Evolutionary conservation across 306 rosid species (phyloP), one percentile per base, ranked within the genome.

Genomic region (Gleditsia sinensis): DNA sequence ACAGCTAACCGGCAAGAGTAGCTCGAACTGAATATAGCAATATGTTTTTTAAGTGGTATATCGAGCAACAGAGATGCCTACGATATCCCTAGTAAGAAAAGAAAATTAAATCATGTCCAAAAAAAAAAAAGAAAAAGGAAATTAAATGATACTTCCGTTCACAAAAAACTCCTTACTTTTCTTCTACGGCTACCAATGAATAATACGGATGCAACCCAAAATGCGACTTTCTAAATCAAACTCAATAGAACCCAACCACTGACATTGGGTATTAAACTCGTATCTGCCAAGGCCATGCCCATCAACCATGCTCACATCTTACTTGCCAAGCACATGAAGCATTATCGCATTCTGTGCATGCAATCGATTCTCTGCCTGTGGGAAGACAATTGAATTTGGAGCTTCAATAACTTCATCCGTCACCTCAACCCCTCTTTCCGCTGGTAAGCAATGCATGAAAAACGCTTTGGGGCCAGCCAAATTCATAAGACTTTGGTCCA

Each of bases 381-480:
- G 92, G 76, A 95, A 95, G 55, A 95, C 99, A 33, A 95, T 87
- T 40, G 99, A 95, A 76, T 92, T 82, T 49, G 95, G 86, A 62
- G 99, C 97, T 81, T 95, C 99, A 25, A 95, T 75, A 60, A 95
- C 98, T 39, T 78, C 93, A 37, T 95, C 87, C 2, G 97, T 94
- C 72, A 94, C 97, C 82, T 94, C 99, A 55, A 88, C 97, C 45
- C 99, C 99, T 84, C 99, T 86, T 77, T 92, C 99, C 0, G 99
- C 99, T 0, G 99, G 99, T 61, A 95, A 80, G 84, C 99, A 95
- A 67, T 92, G 99, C 98, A 95, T 92, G 88, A 95, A 90, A 74
- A 81, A 84, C 0, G 93, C 94, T 75, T 86, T 80, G 6, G 97
- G 81, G 73, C 99, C 98, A 3, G 99, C 99, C 37, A 86, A 13